Percentiles rank a stretch among this genome's conserved stretches.
Conservation (phyloP, 1,284 basidiomycete species). For the Ganoderma lucidum region DNA sequence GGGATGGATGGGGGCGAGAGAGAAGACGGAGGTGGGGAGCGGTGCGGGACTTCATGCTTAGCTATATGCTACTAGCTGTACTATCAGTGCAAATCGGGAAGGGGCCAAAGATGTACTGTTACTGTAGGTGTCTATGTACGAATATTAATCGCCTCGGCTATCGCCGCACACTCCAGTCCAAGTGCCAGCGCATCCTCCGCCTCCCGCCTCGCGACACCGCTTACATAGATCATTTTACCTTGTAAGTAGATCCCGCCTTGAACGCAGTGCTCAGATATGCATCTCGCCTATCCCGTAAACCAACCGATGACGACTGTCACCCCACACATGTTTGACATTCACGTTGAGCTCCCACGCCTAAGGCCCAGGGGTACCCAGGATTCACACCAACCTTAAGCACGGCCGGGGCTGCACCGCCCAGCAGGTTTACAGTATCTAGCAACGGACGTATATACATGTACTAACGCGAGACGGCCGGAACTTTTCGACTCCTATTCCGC, state of each 20-base stretch:
- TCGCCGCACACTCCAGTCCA: background rate
- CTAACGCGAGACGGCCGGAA: background rate
- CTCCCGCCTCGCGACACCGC: background rate
- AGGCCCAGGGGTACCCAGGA: background rate
- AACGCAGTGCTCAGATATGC: background rate
- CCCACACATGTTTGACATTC: background rate
- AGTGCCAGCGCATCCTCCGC: background rate
- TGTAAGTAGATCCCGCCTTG: background rate
- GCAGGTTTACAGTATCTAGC: constrained; percentile 2
- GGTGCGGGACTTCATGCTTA: background rate
- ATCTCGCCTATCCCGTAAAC: background rate
- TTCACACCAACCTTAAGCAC: background rate
- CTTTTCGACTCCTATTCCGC: constrained; percentile 5
- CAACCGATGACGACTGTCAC: too few species aligned
- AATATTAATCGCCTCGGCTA: constrained; percentile 16
- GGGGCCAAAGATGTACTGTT: background rate
- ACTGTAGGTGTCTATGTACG: constrained; percentile 14
- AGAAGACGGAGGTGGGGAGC: background rate
- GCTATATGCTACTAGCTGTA: background rate
- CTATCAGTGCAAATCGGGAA: constrained; percentile 1
- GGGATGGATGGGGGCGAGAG: background rate
- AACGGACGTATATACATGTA: constrained; percentile 1
- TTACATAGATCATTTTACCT: background rate
- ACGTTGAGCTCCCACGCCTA: background rate
- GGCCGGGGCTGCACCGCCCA: background rate